Evolutionary conservation across 805 yeast species (phyloP), one percentile per base, ranked within the genome.

Genomic region (Candida lessepsii): DNA sequence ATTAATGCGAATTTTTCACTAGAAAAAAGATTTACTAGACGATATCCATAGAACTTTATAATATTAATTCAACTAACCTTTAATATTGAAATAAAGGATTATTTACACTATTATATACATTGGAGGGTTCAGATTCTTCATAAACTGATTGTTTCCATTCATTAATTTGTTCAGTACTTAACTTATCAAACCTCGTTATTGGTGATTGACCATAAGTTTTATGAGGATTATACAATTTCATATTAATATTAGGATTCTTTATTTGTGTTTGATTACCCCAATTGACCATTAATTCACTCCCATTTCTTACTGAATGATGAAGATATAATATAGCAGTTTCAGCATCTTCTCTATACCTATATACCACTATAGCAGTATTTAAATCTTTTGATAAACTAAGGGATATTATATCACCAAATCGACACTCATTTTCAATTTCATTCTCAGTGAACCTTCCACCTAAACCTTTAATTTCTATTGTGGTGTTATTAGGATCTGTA

Each of bases 401-500:
- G 29, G 48, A 52, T 6, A 66, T 33, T 4, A 69, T 56, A 40
- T 64, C 61, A 3, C 96, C 96, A 65, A 80, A 87, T 29, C 77
- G 67, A 54, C 85, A 83, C 46, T 76, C 73, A 10, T 71, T 61
- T 19, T 76, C 71, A 17, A 87, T 58, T 49, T 86, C 91, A 10
- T 72, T 71, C 46, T 79, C 83, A 1, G 84, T 70, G 27, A 83
- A 73, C 17, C 63, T 63, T 3, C 76, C 64, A 14, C 83, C 75
- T 34, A 87, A 57, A 0, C 90, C 90, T 34, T 81, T 80, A 15
- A 87, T 74, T 43, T 76, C 73, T 11, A 87, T 80, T 1, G 90
- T 83, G 7, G 95, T 83, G 56, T 88, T 89, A 56, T 78, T 73
- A 9, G 90, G 86, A 58, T 89, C 96, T 15, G 93, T 84, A 53